Evolutionary conservation across 768 basidiomycete species (phyloP), one percentile per base, ranked within the genome.

Genomic region (Hygrocybe coccinea): DNA sequence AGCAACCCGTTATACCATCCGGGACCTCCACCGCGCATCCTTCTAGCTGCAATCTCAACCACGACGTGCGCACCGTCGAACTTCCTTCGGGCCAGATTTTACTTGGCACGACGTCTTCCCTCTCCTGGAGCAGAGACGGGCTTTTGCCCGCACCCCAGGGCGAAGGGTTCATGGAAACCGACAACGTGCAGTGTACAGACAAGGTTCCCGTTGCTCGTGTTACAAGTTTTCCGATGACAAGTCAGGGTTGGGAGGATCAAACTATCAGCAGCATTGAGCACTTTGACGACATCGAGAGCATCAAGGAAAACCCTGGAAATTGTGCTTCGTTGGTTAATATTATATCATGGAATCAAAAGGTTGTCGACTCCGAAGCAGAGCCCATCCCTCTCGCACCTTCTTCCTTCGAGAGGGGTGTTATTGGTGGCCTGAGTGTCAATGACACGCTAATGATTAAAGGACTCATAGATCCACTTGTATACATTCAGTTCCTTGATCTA

Each of bases 401-500:
- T 49, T 52, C 56, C 11, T 60, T 60, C 36, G 51, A 60, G 52
- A 60, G 50, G 59, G 59, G 33, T 59, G 57, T 58, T 60, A 64
- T 43, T 3, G 39, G 39, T 43, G 39, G 39, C 21, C 39, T 43
- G 10, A 43, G 39, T 21, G 21, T 21, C 39, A 43, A 43, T 43
- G 39, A 43, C 21, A 43, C 21, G 3, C 21, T 43, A 43, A 43
- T 43, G 39, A 43, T 43, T 6, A 43, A 43, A 43, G 39, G 39
- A 43, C 39, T 43, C 39, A 43, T 43, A 43, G 6, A n/a, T 43
- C 39, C 39, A 21, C 39, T 21, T 11, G 39, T 43, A 21, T 43
- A 43, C 39, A 6, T 43, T 43, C 39, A 43, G 39, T 43, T 43
- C 39, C 39, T 43, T 43, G 21, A 43, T 43, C 39, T 43, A 43